Evolutionary conservation across 2,329 filamentous ascomycete species (phyloP), one percentile per base, ranked within the genome.

Genomic region (Cercospora sp.): DNA sequence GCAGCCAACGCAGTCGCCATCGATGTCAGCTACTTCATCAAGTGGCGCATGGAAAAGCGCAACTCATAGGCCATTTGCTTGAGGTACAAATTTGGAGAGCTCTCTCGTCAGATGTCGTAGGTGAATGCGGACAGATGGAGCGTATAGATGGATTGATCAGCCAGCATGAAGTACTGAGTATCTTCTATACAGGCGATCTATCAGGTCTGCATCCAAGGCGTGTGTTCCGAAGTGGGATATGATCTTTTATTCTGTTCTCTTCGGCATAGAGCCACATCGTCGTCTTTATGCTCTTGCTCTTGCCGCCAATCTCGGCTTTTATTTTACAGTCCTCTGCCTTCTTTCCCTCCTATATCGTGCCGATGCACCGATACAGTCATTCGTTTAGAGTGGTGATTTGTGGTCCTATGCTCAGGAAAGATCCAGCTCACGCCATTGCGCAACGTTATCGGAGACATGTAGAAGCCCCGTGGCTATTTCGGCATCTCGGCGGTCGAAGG

Each of bases 21-120:
- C 80, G 91, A 93, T 76, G 90, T 93, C 6, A 86, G 87, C 5
- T 80, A 90, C 72, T 91, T 92, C 72, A 76, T 92, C 70, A 79
- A 80, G 2, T 93, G 89, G 89, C 82, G 68, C 5, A 75, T 70
- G 13, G 72, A 77, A 53, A 71, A 70, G 70, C 68, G 77, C 32
- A 73, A 74, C 49, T 51, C 55, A 12, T 28, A 28, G 12, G 49
- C 24, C 24, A 21, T 51, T 40, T 24, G 30, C 8, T 28, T 26
- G 9, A 21, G 58, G 21, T 45, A n/a, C 21, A 7, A 26, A 26
- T 16, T n/a, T 7, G 43, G 43, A 21, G 43, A 49, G 43, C 43
- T 49, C 45, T 21, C n/a, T 24, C 45, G 21, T 24, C 18, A 51
- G 21, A 26, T 26, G 45, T 24, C 21, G 45, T 51, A 51, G 21